phyloP scores from a whole-genome alignment of 108 stramenopile species.

The Cyclotella sp. region DNA sequence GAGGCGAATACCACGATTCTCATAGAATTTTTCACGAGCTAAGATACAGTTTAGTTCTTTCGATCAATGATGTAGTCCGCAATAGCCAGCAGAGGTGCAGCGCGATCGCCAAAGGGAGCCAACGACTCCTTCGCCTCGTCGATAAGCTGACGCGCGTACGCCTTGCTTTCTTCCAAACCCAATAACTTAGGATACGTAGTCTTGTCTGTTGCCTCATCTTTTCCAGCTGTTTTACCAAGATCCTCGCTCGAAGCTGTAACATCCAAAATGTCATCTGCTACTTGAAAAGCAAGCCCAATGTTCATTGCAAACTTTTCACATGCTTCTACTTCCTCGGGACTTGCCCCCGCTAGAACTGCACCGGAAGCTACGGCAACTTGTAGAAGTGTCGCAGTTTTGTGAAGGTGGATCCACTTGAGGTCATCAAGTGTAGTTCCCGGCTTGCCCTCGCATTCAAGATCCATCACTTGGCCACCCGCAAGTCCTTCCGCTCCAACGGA shows the following conservation, averaged over 20 bases:
- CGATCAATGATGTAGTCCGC: slow-evolving; percentile 95
- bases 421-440: slow-evolving; percentile 89
- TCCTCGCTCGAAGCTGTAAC: slow-evolving; percentile 93
- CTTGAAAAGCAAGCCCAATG: slow-evolving; percentile 96
- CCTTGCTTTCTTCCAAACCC: slow-evolving; percentile 91
- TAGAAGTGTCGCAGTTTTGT: slow-evolving; percentile 95
- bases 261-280: slow-evolving; percentile 98
- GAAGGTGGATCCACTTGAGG: slow-evolving; percentile 95
- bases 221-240: slow-evolving; percentile 96
- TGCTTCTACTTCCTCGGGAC: slow-evolving; percentile 82
- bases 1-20: too few species aligned
- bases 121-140: slow-evolving; percentile 88
- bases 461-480: slow-evolving; percentile 96
- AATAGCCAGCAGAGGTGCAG: slow-evolving; percentile 85
- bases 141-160: slow-evolving; percentile 86
- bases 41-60: slow-evolving; percentile 75
- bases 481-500: slow-evolving; percentile 93
- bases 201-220: slow-evolving; percentile 92
- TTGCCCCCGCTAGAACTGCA: slow-evolving; percentile 93
- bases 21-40: background rate
- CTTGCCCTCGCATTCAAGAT: slow-evolving; percentile 95
- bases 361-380: slow-evolving; percentile 92
- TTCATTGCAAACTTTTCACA: slow-evolving; percentile 93
- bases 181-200: slow-evolving; percentile 94
- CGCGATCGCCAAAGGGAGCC: slow-evolving; percentile 89